Conservation (phyloP, 2,329 filamentous ascomycete genomes). For the Diaporthe sp. region DNA sequence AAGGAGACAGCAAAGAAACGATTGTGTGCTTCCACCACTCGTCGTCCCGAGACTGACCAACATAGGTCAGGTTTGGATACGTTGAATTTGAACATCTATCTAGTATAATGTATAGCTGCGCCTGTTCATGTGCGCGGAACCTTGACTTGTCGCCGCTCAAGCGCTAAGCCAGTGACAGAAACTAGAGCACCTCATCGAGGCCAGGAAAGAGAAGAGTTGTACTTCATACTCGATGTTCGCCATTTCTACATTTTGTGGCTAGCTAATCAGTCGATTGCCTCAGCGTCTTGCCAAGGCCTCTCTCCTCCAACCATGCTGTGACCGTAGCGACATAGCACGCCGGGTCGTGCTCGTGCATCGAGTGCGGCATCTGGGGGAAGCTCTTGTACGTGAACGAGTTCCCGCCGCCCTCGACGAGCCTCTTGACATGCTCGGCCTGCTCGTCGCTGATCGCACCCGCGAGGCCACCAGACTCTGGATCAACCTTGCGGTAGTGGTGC, state of each 20-base stretch:
- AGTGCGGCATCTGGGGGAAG: constrained; percentile 40
- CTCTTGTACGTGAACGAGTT: constrained; percentile 39
- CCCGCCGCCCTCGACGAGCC: constrained; percentile 37
- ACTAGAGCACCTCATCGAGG: not conserved
- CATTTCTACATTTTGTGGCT: constrained; percentile 8
- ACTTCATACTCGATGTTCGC: not conserved
- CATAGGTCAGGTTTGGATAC: not conserved
- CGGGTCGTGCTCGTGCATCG: constrained; percentile 41
- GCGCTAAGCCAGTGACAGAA: not conserved
- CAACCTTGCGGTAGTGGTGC: constrained; percentile 41
- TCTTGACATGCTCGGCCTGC: constrained; percentile 37
- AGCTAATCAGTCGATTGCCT: constrained; percentile 16
- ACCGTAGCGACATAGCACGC: constrained; percentile 38
- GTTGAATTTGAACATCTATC: too few species aligned
- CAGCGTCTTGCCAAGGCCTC: constrained; percentile 35
- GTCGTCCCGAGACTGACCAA: not conserved
- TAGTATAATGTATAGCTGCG: too few species aligned
- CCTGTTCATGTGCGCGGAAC: too few species aligned
- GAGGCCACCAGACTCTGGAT: constrained; percentile 34
- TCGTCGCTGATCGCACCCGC: constrained; percentile 35
- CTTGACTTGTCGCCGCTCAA: not conserved
- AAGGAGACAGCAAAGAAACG: not conserved
- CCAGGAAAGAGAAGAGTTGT: too few species aligned
- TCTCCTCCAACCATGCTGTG: constrained; percentile 38
- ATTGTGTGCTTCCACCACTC: not conserved